phyloP scores from a whole-genome alignment of 1,139 yeast species.

The Lodderomyces theae region DNA sequence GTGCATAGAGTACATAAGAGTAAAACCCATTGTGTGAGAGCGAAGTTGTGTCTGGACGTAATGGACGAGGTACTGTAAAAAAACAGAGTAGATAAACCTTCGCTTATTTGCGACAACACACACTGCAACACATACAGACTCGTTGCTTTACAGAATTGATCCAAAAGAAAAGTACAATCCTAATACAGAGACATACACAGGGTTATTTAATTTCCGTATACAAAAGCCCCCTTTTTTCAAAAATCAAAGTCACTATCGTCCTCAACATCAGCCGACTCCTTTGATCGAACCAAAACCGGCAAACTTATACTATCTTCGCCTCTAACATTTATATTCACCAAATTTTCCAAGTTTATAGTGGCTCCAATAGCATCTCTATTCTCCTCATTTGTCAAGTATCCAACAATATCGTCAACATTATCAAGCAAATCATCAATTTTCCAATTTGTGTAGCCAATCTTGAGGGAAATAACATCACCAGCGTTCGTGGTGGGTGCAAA shows the following conservation, averaged over 20 bases:
- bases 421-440: constrained; percentile 40
- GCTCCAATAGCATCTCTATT: constrained; percentile 58
- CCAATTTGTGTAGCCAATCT: constrained; percentile 54
- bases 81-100: no score
- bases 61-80: no score
- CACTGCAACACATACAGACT: no score
- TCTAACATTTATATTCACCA: constrained; percentile 56
- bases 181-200: no score
- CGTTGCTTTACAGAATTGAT: no score
- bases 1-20: no score
- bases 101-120: no score
- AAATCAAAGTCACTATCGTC: constrained; percentile 30
- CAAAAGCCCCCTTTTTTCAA: no score
- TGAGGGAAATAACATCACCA: constrained; percentile 49
- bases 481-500: constrained; percentile 55
- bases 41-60: no score
- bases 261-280: constrained; percentile 16
- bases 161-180: no score
- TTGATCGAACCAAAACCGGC: constrained; percentile 26
- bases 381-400: constrained; percentile 47
- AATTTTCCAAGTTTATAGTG: constrained; percentile 38
- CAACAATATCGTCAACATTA: constrained; percentile 56
- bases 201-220: no score
- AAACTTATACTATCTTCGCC: constrained; percentile 64
- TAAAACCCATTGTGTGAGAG: no score